Percentiles rank a stretch among this genome's conserved stretches.
Conservation (phyloP, 2,329 filamentous ascomycete species). For the Botrytis paeoniae region DNA sequence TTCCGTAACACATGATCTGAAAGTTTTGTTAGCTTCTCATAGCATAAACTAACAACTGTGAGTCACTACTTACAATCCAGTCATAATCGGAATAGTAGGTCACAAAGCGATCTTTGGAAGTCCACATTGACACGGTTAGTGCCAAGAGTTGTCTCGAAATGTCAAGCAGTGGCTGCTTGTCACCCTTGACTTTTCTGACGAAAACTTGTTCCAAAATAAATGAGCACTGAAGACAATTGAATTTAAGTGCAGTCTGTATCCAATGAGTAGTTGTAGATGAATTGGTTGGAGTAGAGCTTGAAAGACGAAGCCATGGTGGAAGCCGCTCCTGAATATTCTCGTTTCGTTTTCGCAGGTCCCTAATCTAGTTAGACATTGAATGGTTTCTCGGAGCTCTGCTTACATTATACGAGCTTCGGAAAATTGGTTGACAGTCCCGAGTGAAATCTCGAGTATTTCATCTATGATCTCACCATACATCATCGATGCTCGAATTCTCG, state of each 20-base stretch:
- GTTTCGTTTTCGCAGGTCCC: conserved; percentile 40
- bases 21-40: background rate
- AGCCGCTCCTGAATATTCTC: conserved; percentile 39
- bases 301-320: conserved; percentile 35
- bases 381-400: conserved; percentile 14
- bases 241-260: conserved; percentile 1
- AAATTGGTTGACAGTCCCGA: conserved; percentile 25
- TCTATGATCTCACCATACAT: conserved; percentile 52
- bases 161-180: conserved; percentile 31
- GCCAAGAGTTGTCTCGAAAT: conserved; percentile 48
- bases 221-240: conserved; percentile 49
- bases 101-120: conserved; percentile 46
- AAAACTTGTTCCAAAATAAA: conserved; percentile 47
- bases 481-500: conserved; percentile 46
- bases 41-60: background rate
- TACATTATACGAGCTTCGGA: conserved; percentile 1
- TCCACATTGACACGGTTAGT: conserved; percentile 48
- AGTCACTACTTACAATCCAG: conserved; percentile 40
- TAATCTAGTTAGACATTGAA: conserved; percentile 34
- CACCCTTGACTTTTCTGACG: conserved; percentile 43
- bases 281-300: conserved; percentile 46
- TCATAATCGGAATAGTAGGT: conserved; percentile 46
- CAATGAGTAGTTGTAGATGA: conserved; percentile 40
- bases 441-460: conserved; percentile 56
- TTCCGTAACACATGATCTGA: conserved; percentile 45